phyloP scores from a whole-genome alignment of 768 basidiomycete genomes.

The Suillus placidus region DNA sequence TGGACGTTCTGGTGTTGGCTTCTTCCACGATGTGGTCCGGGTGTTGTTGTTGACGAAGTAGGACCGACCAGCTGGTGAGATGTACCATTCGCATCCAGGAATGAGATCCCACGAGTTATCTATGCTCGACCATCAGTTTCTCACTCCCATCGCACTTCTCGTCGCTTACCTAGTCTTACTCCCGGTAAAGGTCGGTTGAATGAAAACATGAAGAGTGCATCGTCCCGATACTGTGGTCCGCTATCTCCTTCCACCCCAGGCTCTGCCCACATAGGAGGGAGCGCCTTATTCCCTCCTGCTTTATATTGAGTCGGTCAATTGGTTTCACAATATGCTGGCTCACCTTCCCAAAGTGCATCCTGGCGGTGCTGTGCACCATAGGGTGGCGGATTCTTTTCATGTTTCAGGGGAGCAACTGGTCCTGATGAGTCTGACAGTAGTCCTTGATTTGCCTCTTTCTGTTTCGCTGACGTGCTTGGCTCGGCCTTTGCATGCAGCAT shows the following conservation, averaged over 20 bases:
- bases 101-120: not conserved
- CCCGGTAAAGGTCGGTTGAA: not conserved
- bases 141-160: not conserved
- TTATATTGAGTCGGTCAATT: rapidly evolving
- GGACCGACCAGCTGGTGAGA: not conserved
- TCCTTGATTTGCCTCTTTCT: not conserved
- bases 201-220: rapidly evolving
- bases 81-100: not conserved
- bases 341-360: not conserved
- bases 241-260: not conserved
- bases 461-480: not conserved
- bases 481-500: not conserved
- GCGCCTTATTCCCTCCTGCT: not conserved
- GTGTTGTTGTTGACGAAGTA: not conserved
- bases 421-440: not conserved
- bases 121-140: not conserved
- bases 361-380: not conserved
- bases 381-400: not conserved
- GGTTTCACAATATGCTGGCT: not conserved
- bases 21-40: not conserved
- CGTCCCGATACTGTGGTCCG: not conserved
- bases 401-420: not conserved
- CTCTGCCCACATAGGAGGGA: not conserved
- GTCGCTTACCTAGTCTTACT: not conserved
- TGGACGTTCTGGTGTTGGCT: not conserved